Conservation (phyloP, 1,139 yeast species). For the Yamadazyma trypodendri region DNA sequence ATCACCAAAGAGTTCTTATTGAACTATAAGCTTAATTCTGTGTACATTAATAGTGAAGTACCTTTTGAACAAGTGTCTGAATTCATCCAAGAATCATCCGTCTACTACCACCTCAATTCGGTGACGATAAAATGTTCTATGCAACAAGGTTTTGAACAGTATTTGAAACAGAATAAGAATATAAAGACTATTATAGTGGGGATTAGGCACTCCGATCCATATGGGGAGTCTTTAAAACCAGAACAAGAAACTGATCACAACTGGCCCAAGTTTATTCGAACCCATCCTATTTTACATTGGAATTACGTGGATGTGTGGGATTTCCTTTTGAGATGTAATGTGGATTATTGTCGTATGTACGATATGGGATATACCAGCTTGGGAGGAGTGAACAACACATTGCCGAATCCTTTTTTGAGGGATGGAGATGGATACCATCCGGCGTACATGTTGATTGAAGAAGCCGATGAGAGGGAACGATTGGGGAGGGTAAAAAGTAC, state of each 20-base stretch:
- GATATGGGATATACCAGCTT: constrained; percentile 80
- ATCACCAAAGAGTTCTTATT: constrained; percentile 8
- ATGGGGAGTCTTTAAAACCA: constrained; percentile 51
- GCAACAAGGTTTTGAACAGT: constrained; percentile 64
- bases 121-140: constrained; percentile 48
- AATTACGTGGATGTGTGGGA: constrained; percentile 77
- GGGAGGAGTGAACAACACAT: constrained; percentile 70
- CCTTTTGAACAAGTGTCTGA: constrained; percentile 60
- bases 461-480: constrained; percentile 57
- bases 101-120: constrained; percentile 45
- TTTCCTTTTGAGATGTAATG: constrained; percentile 47
- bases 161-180: constrained; percentile 45
- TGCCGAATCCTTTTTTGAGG: constrained; percentile 60
- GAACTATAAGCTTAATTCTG: constrained; percentile 48
- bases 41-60: constrained; percentile 67
- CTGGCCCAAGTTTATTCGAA: constrained; percentile 81
- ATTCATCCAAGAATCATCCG: constrained; percentile 45
- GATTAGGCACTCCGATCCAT: constrained; percentile 79
- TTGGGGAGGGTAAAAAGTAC: constrained; percentile 27
- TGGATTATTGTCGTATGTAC: constrained; percentile 67
- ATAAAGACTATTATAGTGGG: constrained; percentile 76
- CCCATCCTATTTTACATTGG: constrained; percentile 87
- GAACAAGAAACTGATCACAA: constrained; percentile 75
- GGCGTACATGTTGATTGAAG: constrained; percentile 62
- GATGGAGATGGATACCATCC: constrained; percentile 46